Conservation (phyloP, 2,329 filamentous ascomycete genomes). For the Aspergillus versicolor region DNA sequence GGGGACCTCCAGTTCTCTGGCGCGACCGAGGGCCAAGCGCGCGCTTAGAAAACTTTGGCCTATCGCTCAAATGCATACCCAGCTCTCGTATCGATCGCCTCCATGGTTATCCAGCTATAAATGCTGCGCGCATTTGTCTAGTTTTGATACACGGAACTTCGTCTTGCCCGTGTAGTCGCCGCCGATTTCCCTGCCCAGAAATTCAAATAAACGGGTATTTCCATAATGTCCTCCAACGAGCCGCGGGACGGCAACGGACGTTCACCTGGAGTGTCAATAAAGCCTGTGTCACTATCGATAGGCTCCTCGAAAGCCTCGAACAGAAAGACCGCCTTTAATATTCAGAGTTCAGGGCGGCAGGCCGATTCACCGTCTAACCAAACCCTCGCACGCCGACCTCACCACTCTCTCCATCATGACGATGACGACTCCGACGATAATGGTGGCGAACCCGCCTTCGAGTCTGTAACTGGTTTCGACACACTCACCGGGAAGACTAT, state of each 20-base stretch:
- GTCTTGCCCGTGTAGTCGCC: too few species aligned
- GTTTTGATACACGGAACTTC: background rate
- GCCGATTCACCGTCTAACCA: conserved; percentile 15
- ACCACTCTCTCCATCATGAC: conserved; percentile 25
- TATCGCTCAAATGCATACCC: background rate
- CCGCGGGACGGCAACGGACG: conserved; percentile 11
- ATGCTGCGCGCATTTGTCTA: background rate
- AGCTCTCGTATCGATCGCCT: background rate
- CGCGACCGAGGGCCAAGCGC: conserved; percentile 14
- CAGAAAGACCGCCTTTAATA: conserved; percentile 35
- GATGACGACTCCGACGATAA: conserved; percentile 60
- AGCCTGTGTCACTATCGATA: conserved; percentile 44
- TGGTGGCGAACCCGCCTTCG: conserved; percentile 31
- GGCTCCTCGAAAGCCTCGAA: conserved; percentile 23
- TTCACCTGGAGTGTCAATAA: conserved; percentile 19
- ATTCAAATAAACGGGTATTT: background rate
- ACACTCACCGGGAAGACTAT: conserved; percentile 41
- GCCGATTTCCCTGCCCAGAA: background rate
- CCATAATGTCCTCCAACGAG: conserved; percentile 19
- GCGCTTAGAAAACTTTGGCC: conserved; percentile 20
- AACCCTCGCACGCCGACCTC: conserved; percentile 30
- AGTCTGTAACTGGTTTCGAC: conserved; percentile 58
- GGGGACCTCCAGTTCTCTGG: background rate
- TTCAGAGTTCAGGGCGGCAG: conserved; percentile 26
- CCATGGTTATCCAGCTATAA: background rate